Evolutionary conservation across 768 basidiomycete species (phyloP).

Genomic region (Leccinum uliginosum): DNA sequence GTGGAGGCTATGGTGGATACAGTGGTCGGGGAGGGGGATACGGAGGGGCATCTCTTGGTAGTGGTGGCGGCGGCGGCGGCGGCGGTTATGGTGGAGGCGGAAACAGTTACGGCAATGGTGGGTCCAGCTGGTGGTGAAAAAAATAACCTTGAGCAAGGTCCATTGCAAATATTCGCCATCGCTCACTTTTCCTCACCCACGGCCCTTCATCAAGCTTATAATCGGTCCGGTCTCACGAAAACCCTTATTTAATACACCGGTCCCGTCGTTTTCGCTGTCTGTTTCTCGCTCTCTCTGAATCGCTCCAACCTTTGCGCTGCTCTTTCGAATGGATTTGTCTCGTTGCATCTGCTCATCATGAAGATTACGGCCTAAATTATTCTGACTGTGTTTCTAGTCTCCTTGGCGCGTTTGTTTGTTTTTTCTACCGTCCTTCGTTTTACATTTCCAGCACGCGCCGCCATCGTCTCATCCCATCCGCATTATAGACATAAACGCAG

Average conservation of each 20-base stretch:
- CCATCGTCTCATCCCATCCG: constrained; percentile 25
- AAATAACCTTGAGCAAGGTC: constrained; percentile 4
- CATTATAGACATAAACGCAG: constrained; percentile 40
- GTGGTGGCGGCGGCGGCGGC: constrained; percentile 24
- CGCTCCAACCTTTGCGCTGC: constrained; percentile 53
- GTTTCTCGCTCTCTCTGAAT: constrained; percentile 32
- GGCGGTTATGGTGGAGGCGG: constrained; percentile 28
- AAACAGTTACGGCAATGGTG: constrained; percentile 29
- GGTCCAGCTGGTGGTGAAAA: constrained; percentile 49
- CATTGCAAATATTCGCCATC: constrained; percentile 5
- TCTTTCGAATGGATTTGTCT: constrained; percentile 57
- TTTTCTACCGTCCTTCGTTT: constrained; percentile 5
- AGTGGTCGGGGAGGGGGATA: constrained; percentile 38
- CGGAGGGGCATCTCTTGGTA: constrained; percentile 30
- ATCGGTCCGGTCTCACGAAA: constrained; percentile 24
- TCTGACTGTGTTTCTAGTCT: constrained; percentile 37
- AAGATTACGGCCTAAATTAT: constrained; percentile 41
- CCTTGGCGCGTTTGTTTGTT: constrained; percentile 29
- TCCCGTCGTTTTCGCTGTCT: constrained; percentile 19
- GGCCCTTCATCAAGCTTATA: constrained; percentile 15
- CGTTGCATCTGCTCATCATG: constrained; percentile 49
- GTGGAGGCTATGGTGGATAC: constrained; percentile 34
- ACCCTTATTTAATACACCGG: constrained; percentile 18
- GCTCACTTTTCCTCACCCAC: constrained; percentile 5
- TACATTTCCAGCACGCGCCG: constrained; percentile 20